Conservation (phyloP, 2,329 filamentous ascomycete species). For the Sporothrix globosa region DNA sequence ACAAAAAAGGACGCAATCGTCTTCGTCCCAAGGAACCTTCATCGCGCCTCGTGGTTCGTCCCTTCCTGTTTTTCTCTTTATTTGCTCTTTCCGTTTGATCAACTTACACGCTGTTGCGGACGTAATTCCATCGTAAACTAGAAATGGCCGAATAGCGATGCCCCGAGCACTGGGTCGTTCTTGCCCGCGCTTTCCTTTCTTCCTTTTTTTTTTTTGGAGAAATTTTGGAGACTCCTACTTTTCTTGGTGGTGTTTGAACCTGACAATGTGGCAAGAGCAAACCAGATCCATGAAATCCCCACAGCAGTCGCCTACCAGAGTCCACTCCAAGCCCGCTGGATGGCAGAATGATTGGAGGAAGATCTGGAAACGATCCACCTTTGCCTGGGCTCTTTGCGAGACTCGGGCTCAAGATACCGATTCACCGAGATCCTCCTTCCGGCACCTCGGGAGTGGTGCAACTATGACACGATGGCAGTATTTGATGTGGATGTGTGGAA, state of each 20-base stretch:
- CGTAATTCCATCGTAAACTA: not conserved
- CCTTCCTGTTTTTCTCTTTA: not conserved
- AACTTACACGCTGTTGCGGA: constrained; percentile 8
- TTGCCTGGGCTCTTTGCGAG: constrained; percentile 8
- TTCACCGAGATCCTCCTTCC: not conserved
- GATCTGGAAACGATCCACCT: constrained; percentile 3
- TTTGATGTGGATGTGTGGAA: not conserved
- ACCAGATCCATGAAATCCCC: constrained; percentile 15
- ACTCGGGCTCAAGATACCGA: constrained; percentile 22
- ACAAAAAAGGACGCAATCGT: constrained; percentile 22
- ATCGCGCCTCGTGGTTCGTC: not conserved
- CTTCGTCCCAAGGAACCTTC: constrained; percentile 10
- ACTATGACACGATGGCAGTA: not conserved
- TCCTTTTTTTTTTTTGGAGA: not conserved
- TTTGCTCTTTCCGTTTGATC: not conserved
- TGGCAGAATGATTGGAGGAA: constrained; percentile 26
- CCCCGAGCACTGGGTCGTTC: constrained; percentile 18
- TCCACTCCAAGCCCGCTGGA: constrained; percentile 14
- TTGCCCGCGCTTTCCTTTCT: not conserved
- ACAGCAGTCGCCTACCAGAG: not conserved
- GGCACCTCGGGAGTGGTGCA: not conserved
- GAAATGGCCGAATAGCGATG: constrained; percentile 22
- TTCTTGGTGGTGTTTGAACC: constrained; percentile 14
- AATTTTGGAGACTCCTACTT: constrained; percentile 20
- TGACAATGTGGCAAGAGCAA: constrained; percentile 7